phyloP scores from a whole-genome alignment of 139 green algal species.

The Eudorina sp. region DNA sequence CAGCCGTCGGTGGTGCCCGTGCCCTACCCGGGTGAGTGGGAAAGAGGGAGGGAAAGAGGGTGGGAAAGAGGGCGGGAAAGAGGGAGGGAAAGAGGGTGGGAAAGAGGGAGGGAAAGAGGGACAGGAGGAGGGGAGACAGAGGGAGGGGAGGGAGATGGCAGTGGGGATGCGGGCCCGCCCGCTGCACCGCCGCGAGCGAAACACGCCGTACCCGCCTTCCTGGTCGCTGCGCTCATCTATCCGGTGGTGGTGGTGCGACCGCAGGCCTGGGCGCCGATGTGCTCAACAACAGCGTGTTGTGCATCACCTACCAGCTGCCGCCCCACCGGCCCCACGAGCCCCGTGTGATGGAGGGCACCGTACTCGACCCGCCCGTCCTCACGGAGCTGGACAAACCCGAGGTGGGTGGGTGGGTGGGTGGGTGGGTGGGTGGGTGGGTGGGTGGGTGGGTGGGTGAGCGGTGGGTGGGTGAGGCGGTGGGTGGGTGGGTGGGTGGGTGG shows the following conservation, averaged over 20 bases:
- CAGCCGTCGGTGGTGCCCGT: slow-evolving; percentile 81
- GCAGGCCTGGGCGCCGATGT: slow-evolving; percentile 79
- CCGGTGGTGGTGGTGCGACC: too few species aligned
- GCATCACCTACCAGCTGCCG: slow-evolving; percentile 76
- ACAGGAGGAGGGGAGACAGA: too few species aligned
- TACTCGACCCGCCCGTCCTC: slow-evolving; percentile 41
- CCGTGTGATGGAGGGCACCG: slow-evolving; percentile 64
- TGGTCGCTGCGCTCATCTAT: too few species aligned
- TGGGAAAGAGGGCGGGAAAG: too few species aligned
- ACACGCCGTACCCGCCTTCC: too few species aligned
- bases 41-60: too few species aligned
- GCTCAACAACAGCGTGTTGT: slow-evolving; percentile 82
- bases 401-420: not conserved
- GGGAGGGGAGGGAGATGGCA: too few species aligned
- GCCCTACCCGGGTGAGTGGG: slow-evolving; percentile 66
- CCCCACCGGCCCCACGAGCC: slow-evolving; percentile 71
- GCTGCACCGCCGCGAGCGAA: too few species aligned
- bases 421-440: not conserved
- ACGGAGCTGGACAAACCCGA: slow-evolving; percentile 55
- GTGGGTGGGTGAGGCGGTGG: not conserved
- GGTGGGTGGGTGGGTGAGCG: not conserved
- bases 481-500: too few species aligned
- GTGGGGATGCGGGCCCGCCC: too few species aligned
- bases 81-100: too few species aligned
- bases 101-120: too few species aligned